Evolutionary conservation across 805 yeast species (phyloP), one percentile per base, ranked within the genome.

Genomic region (Schwanniomyces polymorphus): DNA sequence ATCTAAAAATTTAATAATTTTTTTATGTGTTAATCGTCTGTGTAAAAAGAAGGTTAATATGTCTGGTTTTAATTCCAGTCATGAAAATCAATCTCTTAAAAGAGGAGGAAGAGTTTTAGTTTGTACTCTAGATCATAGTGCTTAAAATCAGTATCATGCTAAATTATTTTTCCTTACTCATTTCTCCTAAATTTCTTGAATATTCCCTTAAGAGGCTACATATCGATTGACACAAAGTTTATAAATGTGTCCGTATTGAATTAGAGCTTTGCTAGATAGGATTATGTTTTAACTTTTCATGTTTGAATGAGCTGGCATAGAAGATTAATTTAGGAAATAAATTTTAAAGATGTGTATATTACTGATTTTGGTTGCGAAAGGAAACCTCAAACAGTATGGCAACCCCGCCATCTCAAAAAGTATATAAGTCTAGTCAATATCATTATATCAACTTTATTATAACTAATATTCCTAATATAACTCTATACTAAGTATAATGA

Each of bases 351-450:
- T 37, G 27, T 21, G 39, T 37, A 26, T 21, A 7, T 37, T 37
- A 37, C 39, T 37, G 14, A 21, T 11, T 21, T 21, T 37, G 39
- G 39, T 10, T 37, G 39, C 39, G 39, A 37, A 37, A 37, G 39
- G 39, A 37, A 37, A 18, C 11, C 18, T 18, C 14, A 21, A 11
- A 18, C 39, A 37, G 5, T 3, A 7, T 7, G 17, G 25, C 23
- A 16, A 16, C 25, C 16, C 7, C n/a, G 10, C 14, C 10, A 34
- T 16, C 4, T 34, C 8, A 18, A 34, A 34, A 17, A 17, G 38
- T 34, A 34, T 21, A 18, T 21, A 34, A 34, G 16, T 34, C 17
- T 34, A 8, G 11, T 34, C 17, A 17, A 17, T 7, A 17, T 2
- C 12, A 37, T 21, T 18, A 37, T 21, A 7, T 18, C 6, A 18